Evolutionary conservation across 306 rosid species (phyloP).

Genomic region (Fagus crenata): DNA sequence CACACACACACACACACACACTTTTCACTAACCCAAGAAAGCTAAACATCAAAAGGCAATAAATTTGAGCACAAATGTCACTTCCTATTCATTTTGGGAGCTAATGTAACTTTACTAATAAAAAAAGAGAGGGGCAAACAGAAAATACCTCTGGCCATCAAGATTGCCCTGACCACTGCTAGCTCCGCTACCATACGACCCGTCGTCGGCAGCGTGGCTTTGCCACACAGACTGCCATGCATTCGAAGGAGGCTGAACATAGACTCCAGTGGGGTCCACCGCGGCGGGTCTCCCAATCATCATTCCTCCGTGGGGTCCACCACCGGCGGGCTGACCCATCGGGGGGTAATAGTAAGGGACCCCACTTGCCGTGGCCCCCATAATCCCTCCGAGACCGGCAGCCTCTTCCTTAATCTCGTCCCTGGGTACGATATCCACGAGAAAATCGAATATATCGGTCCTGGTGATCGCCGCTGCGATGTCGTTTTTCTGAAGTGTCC

Average conservation of each 20-base stretch:
- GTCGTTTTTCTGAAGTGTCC: slow-evolving; percentile 92
- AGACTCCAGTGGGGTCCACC: slow-evolving; percentile 76
- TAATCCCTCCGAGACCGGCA: slow-evolving; percentile 47
- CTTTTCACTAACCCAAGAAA: not conserved
- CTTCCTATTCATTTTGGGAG: not conserved
- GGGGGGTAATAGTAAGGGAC: slow-evolving; percentile 88
- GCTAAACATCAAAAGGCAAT: too few species aligned
- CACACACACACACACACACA: too few species aligned
- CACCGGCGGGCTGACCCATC: slow-evolving; percentile 74
- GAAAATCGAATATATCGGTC: slow-evolving; percentile 86
- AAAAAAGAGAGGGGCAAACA: not conserved
- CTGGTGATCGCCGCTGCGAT: slow-evolving; percentile 90
- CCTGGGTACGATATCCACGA: slow-evolving; percentile 91
- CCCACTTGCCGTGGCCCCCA: slow-evolving; percentile 73
- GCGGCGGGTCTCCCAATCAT: slow-evolving; percentile 87
- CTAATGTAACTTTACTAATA: not conserved
- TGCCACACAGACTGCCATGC: slow-evolving; percentile 99
- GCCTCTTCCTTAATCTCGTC: slow-evolving; percentile 93
- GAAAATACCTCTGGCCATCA: slow-evolving; percentile 74
- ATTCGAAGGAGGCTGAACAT: slow-evolving; percentile 90
- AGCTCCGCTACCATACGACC: slow-evolving; percentile 64
- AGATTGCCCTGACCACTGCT: slow-evolving; percentile 65
- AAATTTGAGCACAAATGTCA: too few species aligned
- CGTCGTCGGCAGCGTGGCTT: slow-evolving; percentile 57
- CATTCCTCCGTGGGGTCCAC: slow-evolving; percentile 56